Percentiles rank a stretch among this genome's conserved stretches.
Evolutionary conservation across 495 filamentous ascomycete genomes (phyloP).

Genomic region (Xylaria acuta): DNA sequence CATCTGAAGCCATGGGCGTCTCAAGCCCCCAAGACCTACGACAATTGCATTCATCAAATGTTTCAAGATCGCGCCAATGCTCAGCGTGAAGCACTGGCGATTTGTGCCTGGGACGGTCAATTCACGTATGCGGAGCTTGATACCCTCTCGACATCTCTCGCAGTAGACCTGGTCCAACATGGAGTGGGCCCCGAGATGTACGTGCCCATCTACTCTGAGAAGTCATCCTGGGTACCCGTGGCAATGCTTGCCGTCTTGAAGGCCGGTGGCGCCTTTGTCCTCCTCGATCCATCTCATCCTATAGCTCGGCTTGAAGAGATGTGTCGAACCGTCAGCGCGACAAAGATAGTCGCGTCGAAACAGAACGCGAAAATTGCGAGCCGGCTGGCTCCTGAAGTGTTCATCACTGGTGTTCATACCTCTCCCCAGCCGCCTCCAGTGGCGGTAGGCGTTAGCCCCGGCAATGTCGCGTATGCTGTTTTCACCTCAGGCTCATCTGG

Average conservation of each 20-base stretch:
- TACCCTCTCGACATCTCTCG: not conserved
- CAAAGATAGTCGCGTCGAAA: too few species aligned
- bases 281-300: not conserved
- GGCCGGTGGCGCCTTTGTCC: constrained; percentile 59
- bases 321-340: too few species aligned
- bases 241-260: not conserved
- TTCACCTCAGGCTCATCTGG: not conserved
- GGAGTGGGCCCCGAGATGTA: not conserved
- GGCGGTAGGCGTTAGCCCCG: too few species aligned
- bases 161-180: not conserved
- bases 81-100: not conserved
- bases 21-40: not conserved
- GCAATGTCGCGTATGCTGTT: not conserved
- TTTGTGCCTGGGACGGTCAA: not conserved
- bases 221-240: not conserved
- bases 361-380: too few species aligned
- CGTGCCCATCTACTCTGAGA: not conserved
- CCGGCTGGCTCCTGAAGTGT: too few species aligned
- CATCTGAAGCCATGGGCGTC: not conserved
- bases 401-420: too few species aligned
- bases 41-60: constrained; percentile 6
- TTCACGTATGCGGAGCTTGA: not conserved
- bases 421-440: too few species aligned
- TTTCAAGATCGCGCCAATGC: not conserved
- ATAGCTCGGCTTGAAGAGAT: not conserved